Evolutionary conservation across 345 rosid species (phyloP), one percentile per base, ranked within the genome.

Genomic region (Populus alba): DNA sequence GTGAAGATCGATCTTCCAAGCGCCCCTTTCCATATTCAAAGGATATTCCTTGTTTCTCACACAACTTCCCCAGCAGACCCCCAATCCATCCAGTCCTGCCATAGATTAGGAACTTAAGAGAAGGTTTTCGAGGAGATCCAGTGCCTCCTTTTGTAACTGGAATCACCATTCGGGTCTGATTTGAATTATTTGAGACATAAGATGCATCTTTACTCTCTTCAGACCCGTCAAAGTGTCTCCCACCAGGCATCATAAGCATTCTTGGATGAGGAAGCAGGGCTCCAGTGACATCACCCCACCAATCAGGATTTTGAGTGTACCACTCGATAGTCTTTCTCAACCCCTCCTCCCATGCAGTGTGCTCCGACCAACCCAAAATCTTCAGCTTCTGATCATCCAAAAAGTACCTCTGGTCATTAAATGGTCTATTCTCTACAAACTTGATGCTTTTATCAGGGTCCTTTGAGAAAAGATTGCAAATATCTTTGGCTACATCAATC

Each of bases 221-320:
- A 66, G 87, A 81, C 15, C 81, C 81, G 79, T 87, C 57, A 75
- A 81, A 41, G 84, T 79, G 80, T 81, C 81, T 75, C 79, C 97
- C 98, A 71, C 89, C 91, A 37, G 94, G 91, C 86, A 89, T 77
- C 97, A 90, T 86, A 38, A 88, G 80, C 94, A 85, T 89, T 53
- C 92, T 88, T 59, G 98, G 98, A 79, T 94, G 98, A 75, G 95
- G 98, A 80, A 91, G 92, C 72, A 94, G 78, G 35, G 98, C 98
- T 45, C 97, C 98, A 41, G 92, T 82, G 29, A 94, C 98, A 82
- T 94, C 98, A 33, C 95, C 98, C 98, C 98, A 94, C 98, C 98
- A 94, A 67, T 91, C 92, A 69, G 97, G 97, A 86, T 94, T 91
- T 63, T 86, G 83, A 72, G 90, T 88, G 82, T 94, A 94, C 98